A percentile compares a stretch with the other conserved stretches of the same genome.
Conservation (phyloP, 768 basidiomycete species). For the Termitomyces sp. region DNA sequence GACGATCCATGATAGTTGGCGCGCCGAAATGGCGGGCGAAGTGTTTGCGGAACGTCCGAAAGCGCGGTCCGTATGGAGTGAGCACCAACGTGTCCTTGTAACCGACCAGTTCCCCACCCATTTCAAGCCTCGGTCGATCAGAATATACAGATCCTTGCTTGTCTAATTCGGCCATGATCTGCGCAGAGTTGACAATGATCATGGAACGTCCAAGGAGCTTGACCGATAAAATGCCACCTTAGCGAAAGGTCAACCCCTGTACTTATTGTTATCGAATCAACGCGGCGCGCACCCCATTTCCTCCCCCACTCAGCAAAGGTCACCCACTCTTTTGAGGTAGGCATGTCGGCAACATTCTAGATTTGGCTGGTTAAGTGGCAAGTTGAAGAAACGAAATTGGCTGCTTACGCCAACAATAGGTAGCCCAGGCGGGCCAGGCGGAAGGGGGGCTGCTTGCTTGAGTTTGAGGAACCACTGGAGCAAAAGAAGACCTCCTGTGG, state of each 20-base stretch:
- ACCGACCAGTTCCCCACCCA: conserved; percentile 52
- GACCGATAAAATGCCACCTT: conserved; percentile 39
- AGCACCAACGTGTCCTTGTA: conserved; percentile 48
- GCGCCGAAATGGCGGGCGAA: conserved; percentile 42
- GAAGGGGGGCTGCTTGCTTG: conserved; percentile 23
- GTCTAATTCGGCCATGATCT: conserved; percentile 46
- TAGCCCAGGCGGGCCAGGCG: conserved; percentile 41
- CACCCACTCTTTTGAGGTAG: conserved; percentile 43
- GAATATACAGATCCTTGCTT: conserved; percentile 47
- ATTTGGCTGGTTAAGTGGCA: neutral
- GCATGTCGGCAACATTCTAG: conserved; percentile 50
- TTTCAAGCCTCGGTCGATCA: conserved; percentile 44
- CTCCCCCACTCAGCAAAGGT: conserved; percentile 50
- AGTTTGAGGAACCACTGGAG: conserved; percentile 22
- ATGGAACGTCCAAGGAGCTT: conserved; percentile 44
- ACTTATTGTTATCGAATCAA: neutral
- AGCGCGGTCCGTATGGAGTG: conserved; percentile 40
- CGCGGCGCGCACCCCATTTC: conserved; percentile 42
- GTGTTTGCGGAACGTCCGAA: conserved; percentile 43
- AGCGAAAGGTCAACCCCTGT: neutral
- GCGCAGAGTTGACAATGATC: conserved; percentile 46
- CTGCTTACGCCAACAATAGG: conserved; percentile 14
- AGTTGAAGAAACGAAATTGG: neutral
- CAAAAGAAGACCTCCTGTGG: conserved; percentile 6
- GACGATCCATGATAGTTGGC: conserved; percentile 26